Evolutionary conservation across 2,329 filamentous ascomycete genomes (phyloP), one percentile per base, ranked within the genome.

Genomic region (Paecilomyces dactylethromorphus): DNA sequence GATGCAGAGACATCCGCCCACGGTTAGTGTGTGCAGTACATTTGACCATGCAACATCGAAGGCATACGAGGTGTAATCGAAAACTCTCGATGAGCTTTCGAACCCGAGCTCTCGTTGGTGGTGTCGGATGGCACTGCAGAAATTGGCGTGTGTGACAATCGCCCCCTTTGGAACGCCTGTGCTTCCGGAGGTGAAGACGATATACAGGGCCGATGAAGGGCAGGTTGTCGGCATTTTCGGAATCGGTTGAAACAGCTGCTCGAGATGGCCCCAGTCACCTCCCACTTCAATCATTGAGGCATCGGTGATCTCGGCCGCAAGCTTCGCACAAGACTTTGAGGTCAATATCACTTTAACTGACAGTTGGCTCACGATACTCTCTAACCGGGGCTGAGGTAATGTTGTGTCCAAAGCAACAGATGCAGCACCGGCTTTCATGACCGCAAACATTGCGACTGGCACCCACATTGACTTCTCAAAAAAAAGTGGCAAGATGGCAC

Each of bases 61-160:
- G 29, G 76, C 76, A 65, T 78, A 80, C 1, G 78, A 79, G 0
- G 78, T 79, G 54, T 79, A 74, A 57, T 82, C 77, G 71, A 84
- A 78, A 5, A 86, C 82, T 2, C 86, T 76, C 18, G 82, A 83
- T 6, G 75, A 68, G 0, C 73, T 86, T 78, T 57, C n/a, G 21
- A 55, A 58, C 1, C 74, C 74, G 3, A 84, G 70, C 0, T 78
- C 76, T 0, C 74, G 67, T 0, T 78, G 80, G 58, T 84, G 81
- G 0, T 76, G 75, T 2, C 76, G 64, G 54, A 82, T 78, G 0
- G 78, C 74, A 0, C 82, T 81, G 1, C 82, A 78, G 1, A 85
- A 73, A 0, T 83, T 79, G 0, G 73, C 71, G 61, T 87, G 85
- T 1, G 78, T 81, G 60, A 85, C 82, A 45, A 84, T 80, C 18